These are phyloP conservation scores for Fusarium tjaetaba DNA, from an alignment of 2,329 filamentous ascomycete genomes.

Conservation along the genomic window DNA sequence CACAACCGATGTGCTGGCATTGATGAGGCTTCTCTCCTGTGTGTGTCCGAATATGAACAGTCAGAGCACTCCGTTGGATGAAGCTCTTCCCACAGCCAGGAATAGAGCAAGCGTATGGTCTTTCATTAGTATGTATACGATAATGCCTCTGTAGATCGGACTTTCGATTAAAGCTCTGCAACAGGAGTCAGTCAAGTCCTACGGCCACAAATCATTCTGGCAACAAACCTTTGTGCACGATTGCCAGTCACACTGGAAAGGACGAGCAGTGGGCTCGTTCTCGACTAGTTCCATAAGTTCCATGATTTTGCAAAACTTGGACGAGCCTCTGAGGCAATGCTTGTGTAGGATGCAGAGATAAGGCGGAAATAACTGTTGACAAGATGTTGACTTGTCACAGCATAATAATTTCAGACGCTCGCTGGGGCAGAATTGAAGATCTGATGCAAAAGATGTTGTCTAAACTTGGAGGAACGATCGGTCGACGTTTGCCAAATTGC, in stretches of 20 bases:
- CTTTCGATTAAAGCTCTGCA: conserved; percentile 76
- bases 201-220: background rate
- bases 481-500: background rate
- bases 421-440: conserved; percentile 2
- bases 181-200: conserved; percentile 17
- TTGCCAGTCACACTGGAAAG: conserved; percentile 72
- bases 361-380: background rate
- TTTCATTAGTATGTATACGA: conserved; percentile 77
- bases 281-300: conserved; percentile 73
- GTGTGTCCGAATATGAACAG: conserved; percentile 76
- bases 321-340: background rate
- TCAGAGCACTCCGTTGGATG: conserved; percentile 75
- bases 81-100: conserved; percentile 75
- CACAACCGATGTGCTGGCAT: conserved; percentile 72
- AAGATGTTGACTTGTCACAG: conserved; percentile 20
- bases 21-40: conserved; percentile 78
- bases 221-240: conserved; percentile 67
- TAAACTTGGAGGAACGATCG: background rate
- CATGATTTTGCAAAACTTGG: conserved; percentile 49
- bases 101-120: conserved; percentile 70
- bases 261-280: conserved; percentile 69
- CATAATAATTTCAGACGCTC: conserved; percentile 16
- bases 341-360: background rate
- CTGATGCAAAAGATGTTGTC: background rate
- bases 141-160: conserved; percentile 77